A percentile compares a stretch with the other conserved stretches of the same genome.
Evolutionary conservation across 2,329 filamentous ascomycete genomes (phyloP).

Genomic region (Colletotrichum scovillei): DNA sequence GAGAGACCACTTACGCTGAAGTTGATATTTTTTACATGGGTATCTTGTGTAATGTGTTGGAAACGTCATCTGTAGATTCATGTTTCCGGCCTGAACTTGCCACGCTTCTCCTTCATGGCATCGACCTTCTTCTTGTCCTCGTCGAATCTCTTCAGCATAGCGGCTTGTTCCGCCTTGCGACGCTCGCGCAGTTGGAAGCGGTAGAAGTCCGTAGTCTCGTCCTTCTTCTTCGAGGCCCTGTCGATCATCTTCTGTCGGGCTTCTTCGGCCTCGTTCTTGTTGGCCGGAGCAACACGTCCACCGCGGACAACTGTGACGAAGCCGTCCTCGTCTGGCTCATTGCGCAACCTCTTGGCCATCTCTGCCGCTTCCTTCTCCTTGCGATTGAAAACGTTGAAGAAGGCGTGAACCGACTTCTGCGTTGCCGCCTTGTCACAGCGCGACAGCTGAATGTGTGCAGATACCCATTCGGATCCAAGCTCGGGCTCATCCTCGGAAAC

Average conservation of each 20-base stretch:
- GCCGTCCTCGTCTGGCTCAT: slow-evolving; percentile 91
- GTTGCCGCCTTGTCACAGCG: slow-evolving; percentile 76
- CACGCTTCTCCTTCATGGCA: slow-evolving; percentile 76
- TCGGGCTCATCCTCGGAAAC: slow-evolving; percentile 66
- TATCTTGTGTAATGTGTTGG: slow-evolving; percentile 21
- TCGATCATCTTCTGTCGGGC: slow-evolving; percentile 69
- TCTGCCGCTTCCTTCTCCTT: slow-evolving; percentile 74
- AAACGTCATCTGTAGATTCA: slow-evolving; percentile 40
- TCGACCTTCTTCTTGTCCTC: slow-evolving; percentile 79
- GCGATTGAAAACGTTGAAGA: slow-evolving; percentile 84
- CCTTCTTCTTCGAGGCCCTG: slow-evolving; percentile 71
- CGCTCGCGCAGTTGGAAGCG: slow-evolving; percentile 84
- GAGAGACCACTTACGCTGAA: slow-evolving; percentile 35
- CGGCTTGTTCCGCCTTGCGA: slow-evolving; percentile 78
- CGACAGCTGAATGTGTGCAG: slow-evolving; percentile 75
- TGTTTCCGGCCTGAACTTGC: slow-evolving; percentile 67
- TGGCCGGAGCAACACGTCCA: slow-evolving; percentile 78
- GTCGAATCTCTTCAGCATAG: slow-evolving; percentile 78
- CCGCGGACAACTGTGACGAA: slow-evolving; percentile 93
- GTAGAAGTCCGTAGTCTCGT: slow-evolving; percentile 80
- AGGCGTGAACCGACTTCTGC: slow-evolving; percentile 83
- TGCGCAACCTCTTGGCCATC: slow-evolving; percentile 73
- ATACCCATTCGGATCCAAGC: slow-evolving; percentile 68
- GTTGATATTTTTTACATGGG: slow-evolving; percentile 24
- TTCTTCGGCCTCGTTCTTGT: slow-evolving; percentile 76